Percentiles rank a stretch among this genome's conserved stretches.
Evolutionary conservation across 371 early-diverging fungal species (phyloP).

Genomic region (Saksenaea oblongispora): DNA sequence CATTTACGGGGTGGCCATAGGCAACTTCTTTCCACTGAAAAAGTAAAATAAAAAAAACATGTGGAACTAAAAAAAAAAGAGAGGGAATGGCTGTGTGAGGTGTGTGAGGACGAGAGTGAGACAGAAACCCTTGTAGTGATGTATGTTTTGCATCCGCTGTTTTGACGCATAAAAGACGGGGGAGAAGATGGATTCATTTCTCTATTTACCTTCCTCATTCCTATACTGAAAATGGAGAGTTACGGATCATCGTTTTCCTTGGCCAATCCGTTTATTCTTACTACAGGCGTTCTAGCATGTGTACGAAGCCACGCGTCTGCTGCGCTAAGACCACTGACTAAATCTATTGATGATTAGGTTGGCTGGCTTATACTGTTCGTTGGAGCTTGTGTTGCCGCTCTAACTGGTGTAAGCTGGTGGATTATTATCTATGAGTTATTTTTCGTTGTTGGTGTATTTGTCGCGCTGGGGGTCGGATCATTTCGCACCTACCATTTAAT

Average conservation of each 20-base stretch:
- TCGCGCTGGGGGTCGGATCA: conserved; percentile 24
- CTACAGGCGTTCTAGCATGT: conserved; percentile 18
- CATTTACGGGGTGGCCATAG: conserved; percentile 1
- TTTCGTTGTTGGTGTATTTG: conserved; percentile 46
- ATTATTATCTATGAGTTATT: conserved; percentile 62
- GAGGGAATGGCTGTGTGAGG: background rate
- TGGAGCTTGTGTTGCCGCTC: conserved; percentile 56
- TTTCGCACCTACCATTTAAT: conserved; percentile 29
- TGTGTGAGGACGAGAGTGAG: background rate
- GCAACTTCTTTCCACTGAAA: conserved; percentile 5
- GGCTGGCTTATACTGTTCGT: conserved; percentile 74
- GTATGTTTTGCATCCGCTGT: conserved; percentile 16
- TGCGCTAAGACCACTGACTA: background rate
- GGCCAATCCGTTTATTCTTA: conserved; percentile 19
- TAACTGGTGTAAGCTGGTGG: conserved; percentile 55
- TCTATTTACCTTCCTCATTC: background rate
- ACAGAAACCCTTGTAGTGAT: conserved; percentile 6
- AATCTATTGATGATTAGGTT: conserved; percentile 29
- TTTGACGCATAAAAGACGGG: background rate
- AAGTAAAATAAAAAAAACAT: conserved; percentile 9
- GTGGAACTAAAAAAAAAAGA: conserved; percentile 5
- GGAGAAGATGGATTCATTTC: background rate
- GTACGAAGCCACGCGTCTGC: conserved; percentile 10
- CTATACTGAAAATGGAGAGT: conserved; percentile 14
- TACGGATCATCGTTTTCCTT: conserved; percentile 23